Evolutionary conservation across 2,329 filamentous ascomycete species (phyloP).

Genomic region (Sclerotinia sclerotiorum): DNA sequence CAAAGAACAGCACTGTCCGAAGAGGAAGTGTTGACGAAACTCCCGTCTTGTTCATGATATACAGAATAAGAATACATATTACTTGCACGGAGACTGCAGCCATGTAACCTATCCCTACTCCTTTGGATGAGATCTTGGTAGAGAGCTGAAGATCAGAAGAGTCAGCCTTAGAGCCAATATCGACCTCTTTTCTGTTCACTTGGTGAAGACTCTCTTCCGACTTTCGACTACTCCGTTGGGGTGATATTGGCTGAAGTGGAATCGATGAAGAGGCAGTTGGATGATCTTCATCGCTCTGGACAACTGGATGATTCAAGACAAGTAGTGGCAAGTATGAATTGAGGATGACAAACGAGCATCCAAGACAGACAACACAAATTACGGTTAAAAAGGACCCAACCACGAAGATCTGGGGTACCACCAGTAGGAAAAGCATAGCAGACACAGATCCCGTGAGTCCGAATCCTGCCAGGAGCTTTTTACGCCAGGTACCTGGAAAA

Average conservation of each 20-base stretch:
- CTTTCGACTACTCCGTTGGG: conserved; percentile 15
- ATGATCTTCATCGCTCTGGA: conserved; percentile 17
- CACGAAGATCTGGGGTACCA: conserved; percentile 72
- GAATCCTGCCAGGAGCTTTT: conserved; percentile 79
- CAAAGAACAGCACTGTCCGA: conserved; percentile 79
- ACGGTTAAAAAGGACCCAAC: conserved; percentile 81
- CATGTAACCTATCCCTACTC: conserved; percentile 89
- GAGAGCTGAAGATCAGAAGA: conserved; percentile 73
- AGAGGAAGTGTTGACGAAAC: conserved; percentile 69
- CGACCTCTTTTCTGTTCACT: not conserved
- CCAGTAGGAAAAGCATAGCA: conserved; percentile 83
- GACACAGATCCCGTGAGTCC: conserved; percentile 77
- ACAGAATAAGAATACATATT: conserved; percentile 73
- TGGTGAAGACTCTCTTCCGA: not conserved
- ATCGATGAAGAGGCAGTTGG: conserved; percentile 24
- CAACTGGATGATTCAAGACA: conserved; percentile 73
- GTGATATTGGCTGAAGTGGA: conserved; percentile 27
- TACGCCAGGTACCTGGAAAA: conserved; percentile 63
- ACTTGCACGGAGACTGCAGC: conserved; percentile 83
- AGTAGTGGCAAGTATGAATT: conserved; percentile 93
- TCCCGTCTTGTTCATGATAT: conserved; percentile 49
- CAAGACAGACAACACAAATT: conserved; percentile 88
- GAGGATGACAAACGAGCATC: conserved; percentile 88
- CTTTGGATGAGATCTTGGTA: conserved; percentile 85
- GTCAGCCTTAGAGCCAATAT: conserved; percentile 45